Evolutionary conservation across 768 basidiomycete genomes (phyloP).

Genomic region (Panaeolus papilionaceus): DNA sequence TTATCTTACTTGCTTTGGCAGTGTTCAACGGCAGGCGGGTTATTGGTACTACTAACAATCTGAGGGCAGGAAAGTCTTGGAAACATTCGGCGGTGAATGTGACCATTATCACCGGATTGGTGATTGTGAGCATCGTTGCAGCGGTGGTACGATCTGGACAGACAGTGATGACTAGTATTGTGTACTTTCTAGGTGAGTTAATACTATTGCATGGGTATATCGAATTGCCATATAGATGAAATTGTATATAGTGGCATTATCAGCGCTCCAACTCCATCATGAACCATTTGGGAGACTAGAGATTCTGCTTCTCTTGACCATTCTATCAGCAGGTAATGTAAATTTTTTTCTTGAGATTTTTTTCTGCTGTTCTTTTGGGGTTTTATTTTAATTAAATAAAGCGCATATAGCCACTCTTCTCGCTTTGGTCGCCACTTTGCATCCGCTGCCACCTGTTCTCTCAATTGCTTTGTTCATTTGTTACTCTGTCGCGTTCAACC

Average conservation of each 20-base stretch:
- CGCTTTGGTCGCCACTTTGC: conserved; percentile 28
- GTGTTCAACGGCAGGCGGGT: not conserved
- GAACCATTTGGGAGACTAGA: conserved; percentile 24
- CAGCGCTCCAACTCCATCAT: conserved; percentile 13
- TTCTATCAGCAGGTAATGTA: conserved; percentile 28
- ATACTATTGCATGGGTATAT: not conserved
- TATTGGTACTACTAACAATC: not conserved
- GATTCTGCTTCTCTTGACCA: conserved; percentile 27
- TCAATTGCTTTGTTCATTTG: conserved; percentile 29
- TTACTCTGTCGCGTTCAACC: conserved; percentile 31
- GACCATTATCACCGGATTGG: not conserved
- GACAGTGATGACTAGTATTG: not conserved
- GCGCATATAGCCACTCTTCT: conserved; percentile 39
- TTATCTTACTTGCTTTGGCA: conserved; percentile 26
- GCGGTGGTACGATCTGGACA: conserved; percentile 1
- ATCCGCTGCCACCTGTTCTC: conserved; percentile 26
- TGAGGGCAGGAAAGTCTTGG: not conserved
- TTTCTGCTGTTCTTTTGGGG: conserved; percentile 8
- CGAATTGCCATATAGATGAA: not conserved
- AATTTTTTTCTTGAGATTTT: conserved; percentile 19
- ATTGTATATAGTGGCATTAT: not conserved
- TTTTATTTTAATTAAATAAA: conserved; percentile 25
- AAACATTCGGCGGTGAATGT: not conserved
- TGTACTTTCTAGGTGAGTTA: conserved; percentile 3
- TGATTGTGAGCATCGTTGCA: not conserved